Conservation (phyloP, 2,329 filamentous ascomycete species). For the Arthrobotrys musiformis region DNA sequence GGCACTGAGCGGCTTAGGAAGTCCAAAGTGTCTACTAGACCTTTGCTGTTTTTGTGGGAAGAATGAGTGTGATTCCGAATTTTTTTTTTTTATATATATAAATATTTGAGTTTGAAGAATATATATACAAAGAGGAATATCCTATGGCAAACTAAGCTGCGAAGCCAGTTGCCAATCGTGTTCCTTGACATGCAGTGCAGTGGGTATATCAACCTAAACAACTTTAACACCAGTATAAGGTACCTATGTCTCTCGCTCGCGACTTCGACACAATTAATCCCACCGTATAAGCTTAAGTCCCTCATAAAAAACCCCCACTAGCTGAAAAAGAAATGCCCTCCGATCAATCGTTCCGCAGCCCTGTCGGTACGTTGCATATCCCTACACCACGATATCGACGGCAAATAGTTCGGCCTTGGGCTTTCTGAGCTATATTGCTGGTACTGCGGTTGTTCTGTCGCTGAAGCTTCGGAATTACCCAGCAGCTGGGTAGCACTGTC, state of each 20-base stretch:
- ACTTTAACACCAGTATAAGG: constrained; percentile 5
- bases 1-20: no score
- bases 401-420: no score
- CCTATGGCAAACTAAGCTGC: background rate
- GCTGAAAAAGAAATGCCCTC: background rate
- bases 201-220: constrained; percentile 14
- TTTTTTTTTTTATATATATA: background rate
- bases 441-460: no score
- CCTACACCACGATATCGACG: no score
- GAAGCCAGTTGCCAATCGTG: background rate
- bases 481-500: constrained; percentile 41
- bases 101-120: background rate
- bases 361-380: no score
- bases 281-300: constrained; percentile 4
- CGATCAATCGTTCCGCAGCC: no score
- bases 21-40: background rate
- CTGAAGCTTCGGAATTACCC: no score
- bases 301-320: background rate
- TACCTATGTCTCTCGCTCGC: constrained; percentile 23
- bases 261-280: constrained; percentile 3
- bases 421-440: no score
- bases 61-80: no score
- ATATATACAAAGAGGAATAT: constrained; percentile 25
- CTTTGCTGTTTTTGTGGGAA: no score
- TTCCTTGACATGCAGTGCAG: background rate